Base-by-base conservation (phyloP, 1,284 basidiomycete species). In the Laetiporus sulphureus region DNA sequence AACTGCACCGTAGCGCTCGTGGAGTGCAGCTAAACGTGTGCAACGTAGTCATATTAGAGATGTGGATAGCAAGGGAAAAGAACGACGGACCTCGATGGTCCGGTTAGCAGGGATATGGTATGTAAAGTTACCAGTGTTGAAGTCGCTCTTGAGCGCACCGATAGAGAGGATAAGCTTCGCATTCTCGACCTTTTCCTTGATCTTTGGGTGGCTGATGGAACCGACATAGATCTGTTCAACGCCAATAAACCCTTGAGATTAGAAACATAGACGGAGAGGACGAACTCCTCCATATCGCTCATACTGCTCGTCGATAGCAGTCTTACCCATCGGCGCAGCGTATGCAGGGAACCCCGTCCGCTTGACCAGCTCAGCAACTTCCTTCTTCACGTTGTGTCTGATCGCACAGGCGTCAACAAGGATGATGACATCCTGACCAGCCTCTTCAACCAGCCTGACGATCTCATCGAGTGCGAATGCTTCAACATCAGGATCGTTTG, bases 401-500 rank as follows among this genome's bases (percentile, higher is more conserved):
- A 83, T 73, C 0, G 88, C 75, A 57, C 94, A 96, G 1, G 91
- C 91, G 57, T 98, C 94, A 29, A 93, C 81, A 13, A 97, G 76
- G 39, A 96, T 75, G 41, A 91, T 68, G 0, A 85, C 81, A 42
- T 86, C 75, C 3, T 79, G 63, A 6, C 68, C 68, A 4, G 83
- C 83, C 8, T 71, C 66, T 36, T 79, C 67, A 32, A 91, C 78
- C 16, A 76, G 72, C 36, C 75, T 69, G 15, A 71, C 60, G 49
- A 94, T 89, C 51, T 84, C 77, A 32, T 83, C 71, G 35, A 94
- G 68, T 3, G 93, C 90, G 50, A 80, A 85, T 2, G 68, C 62
- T 52, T 91, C 83, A 10, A 77, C 73, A 1, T 77, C 72, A 2
- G 70, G 63, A 42, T 83, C 72, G 52, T 83, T 82, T 18, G 53